Base-by-base conservation (phyloP, 192 early-diverging fungal genomes). In the Gaertneriomyces sp. region DNA sequence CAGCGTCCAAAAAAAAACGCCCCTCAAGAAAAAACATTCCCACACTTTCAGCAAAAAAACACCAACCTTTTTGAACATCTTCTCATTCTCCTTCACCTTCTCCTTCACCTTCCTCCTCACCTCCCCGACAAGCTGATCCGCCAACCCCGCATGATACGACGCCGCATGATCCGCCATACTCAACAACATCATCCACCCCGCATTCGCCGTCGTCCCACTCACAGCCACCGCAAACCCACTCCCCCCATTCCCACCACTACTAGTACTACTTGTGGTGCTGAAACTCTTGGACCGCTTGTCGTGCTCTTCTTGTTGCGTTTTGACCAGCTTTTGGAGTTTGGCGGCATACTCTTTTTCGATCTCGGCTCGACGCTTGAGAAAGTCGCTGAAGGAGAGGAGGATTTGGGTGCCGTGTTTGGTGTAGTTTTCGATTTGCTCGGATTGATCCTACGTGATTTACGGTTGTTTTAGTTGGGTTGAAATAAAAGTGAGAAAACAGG, bases 321-420 rank as follows among this genome's bases (percentile, higher is more conserved):
- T 72, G 4, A 61, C 70, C 2, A 79, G 74, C 55, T 69, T 72
- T 46, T 74, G 68, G 49, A 79, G 44, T 11, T 8, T 40, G 14
- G 61, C 45, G 4, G 68, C 70, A 55, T 79, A 79, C 7, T 79
- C 71, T 8, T 56, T 53, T 41, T 79, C 77, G 56, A 79, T 76
- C 14, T 76, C 77, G 14, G 71, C 65, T 16, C 71, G 66, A 9
- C 55, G 17, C 53, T 76, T 73, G 56, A 79, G 70, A 60, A 79
- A 79, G 49, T 79, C 74, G 61, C 73, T 74, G 50, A 76, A 67
- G 44, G 45, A 42, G 45, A 74, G 65, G 53, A 76, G 68, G 42
- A 65, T 71, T 7, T 72, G 45, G 7, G 65, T 62, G 2, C 69
- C 69, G 19, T 66, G 45, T 17, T 44, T 19, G 40, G 69, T 59